A percentile compares a stretch with the other conserved stretches of the same genome.
Conservation (phyloP, 148 eudicot species). For the Tetragonia tetragonoides region DNA sequence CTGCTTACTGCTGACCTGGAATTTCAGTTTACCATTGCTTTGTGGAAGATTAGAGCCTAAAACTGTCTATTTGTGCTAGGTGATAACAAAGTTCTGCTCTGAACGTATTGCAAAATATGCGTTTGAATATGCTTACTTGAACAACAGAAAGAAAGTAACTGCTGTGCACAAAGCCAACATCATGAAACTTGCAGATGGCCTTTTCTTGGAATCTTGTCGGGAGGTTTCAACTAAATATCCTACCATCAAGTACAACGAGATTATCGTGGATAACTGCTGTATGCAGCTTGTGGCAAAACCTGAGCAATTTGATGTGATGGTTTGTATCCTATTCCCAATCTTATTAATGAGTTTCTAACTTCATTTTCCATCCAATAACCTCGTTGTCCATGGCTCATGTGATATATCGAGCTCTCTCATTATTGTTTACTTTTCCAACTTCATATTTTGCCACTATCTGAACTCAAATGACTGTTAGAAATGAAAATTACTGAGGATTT, state of each 20-base stretch:
- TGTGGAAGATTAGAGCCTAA: conserved; percentile 1
- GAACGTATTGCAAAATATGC: conserved; percentile 89
- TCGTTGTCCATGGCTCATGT: conserved; percentile 5
- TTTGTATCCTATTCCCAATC: conserved; percentile 22
- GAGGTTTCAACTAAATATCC: conserved; percentile 77
- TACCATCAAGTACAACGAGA: conserved; percentile 67
- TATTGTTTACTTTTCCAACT: neutral
- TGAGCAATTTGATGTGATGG: conserved; percentile 94
- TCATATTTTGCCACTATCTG: neutral
- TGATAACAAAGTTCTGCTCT: conserved; percentile 86
- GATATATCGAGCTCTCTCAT: neutral
- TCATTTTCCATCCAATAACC: neutral
- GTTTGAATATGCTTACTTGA: conserved; percentile 82
- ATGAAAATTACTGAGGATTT: neutral
- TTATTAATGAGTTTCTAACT: neutral
- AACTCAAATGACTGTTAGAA: neutral
- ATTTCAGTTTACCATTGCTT: neutral
- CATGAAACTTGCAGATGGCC: conserved; percentile 90
- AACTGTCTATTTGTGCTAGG: conserved; percentile 38
- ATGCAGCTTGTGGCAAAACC: conserved; percentile 93
- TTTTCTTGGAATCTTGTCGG: conserved; percentile 85
- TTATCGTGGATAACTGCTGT: conserved; percentile 90
- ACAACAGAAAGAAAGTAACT: conserved; percentile 83
- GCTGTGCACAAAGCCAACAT: conserved; percentile 95
- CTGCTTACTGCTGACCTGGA: neutral